Percentiles rank a stretch among this genome's conserved stretches.
phyloP scores from a whole-genome alignment of 192 early-diverging fungal species.

The Backusella westeae region DNA sequence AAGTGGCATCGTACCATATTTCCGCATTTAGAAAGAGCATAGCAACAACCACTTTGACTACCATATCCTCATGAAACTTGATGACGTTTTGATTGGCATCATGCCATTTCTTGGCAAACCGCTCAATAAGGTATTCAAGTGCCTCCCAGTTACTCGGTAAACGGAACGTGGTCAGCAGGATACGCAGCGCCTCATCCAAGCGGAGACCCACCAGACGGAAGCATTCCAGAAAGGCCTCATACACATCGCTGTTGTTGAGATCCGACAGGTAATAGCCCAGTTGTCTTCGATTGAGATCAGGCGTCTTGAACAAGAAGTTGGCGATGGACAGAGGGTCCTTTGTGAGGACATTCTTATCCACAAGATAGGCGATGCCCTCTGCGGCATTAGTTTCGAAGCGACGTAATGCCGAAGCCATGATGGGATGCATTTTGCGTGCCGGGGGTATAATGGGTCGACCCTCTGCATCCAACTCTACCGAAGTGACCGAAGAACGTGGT shows the following conservation, averaged over 20 bases:
- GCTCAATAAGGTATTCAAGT: constrained; percentile 54
- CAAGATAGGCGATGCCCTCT: constrained; percentile 52
- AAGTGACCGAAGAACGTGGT: not conserved
- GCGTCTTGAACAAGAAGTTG: constrained; percentile 64
- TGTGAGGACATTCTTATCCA: constrained; percentile 53
- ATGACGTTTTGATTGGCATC: constrained; percentile 57
- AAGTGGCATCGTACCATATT: constrained; percentile 48
- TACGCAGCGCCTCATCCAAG: constrained; percentile 58
- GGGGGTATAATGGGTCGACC: constrained; percentile 25
- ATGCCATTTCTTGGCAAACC: constrained; percentile 64
- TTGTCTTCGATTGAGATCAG: constrained; percentile 55
- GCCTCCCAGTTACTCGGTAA: constrained; percentile 48
- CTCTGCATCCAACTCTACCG: not conserved
- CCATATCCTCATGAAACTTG: constrained; percentile 51
- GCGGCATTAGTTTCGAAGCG: constrained; percentile 60
- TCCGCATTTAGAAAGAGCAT: constrained; percentile 64
- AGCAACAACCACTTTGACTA: constrained; percentile 59
- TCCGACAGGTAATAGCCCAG: constrained; percentile 57
- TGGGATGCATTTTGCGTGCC: constrained; percentile 52
- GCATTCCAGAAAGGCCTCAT: constrained; percentile 52
- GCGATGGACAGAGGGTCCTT: constrained; percentile 62
- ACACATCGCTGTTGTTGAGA: constrained; percentile 52
- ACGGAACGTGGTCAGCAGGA: constrained; percentile 50
- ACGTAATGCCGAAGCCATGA: constrained; percentile 55
- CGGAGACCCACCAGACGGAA: constrained; percentile 53